phyloP scores from a whole-genome alignment of 2,329 filamentous ascomycete genomes.

The Karstenula rhodostoma region DNA sequence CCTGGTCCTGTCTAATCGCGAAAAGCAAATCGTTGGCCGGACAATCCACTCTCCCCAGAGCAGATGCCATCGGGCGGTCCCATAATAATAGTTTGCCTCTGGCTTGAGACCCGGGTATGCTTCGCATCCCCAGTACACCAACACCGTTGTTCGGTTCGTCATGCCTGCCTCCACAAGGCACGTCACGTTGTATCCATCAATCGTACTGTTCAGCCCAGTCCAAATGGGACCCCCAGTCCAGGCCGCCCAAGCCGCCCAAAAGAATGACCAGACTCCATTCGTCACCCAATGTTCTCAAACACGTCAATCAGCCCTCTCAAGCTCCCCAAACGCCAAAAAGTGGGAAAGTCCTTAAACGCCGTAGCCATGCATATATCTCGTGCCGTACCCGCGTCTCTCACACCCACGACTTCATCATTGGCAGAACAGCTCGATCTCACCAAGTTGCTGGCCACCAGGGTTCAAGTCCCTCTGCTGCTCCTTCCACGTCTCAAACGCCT shows the following conservation, averaged over 20 bases:
- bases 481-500: slow-evolving; percentile 93
- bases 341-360: slow-evolving; percentile 24
- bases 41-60: background rate
- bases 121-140: slow-evolving; percentile 8
- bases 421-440: slow-evolving; percentile 76
- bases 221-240: background rate
- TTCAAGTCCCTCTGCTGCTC: slow-evolving; percentile 73
- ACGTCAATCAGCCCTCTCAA: slow-evolving; percentile 17
- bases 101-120: background rate
- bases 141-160: background rate
- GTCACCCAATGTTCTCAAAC: slow-evolving; percentile 24
- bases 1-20: slow-evolving; percentile 17
- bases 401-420: slow-evolving; percentile 34
- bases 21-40: slow-evolving; percentile 8
- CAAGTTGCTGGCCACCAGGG: slow-evolving; percentile 72
- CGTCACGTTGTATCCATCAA: background rate
- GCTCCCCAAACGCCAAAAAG: slow-evolving; percentile 19
- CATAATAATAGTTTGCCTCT: slow-evolving; percentile 5
- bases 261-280: slow-evolving; percentile 21
- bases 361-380: slow-evolving; percentile 11
- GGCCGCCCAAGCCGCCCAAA: slow-evolving; percentile 2
- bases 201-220: background rate
- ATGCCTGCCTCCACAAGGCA: background rate
- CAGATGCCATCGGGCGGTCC: slow-evolving; percentile 10
- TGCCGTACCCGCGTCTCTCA: background rate